Evolutionary conservation across 805 yeast genomes (phyloP).

Genomic region (Wickerhamiella azyma): DNA sequence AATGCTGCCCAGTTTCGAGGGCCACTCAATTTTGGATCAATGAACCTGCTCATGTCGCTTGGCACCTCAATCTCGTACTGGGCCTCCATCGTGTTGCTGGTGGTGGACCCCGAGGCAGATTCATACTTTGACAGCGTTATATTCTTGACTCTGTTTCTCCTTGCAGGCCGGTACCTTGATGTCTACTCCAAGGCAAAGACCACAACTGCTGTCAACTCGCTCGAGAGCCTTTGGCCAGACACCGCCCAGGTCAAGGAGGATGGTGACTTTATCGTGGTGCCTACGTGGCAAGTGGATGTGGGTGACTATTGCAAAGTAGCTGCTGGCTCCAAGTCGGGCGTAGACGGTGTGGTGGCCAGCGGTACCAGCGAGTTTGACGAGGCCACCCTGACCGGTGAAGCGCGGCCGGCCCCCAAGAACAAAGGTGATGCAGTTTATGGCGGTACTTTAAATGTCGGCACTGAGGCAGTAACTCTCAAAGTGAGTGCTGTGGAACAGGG

Average conservation of each 20-base stretch:
- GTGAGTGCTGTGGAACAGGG: conserved; percentile 3
- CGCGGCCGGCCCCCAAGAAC: conserved; percentile 39
- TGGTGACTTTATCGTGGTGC: conserved; percentile 13
- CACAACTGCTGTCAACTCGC: conserved; percentile 44
- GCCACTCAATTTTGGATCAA: conserved; percentile 58
- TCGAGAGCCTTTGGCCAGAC: conserved; percentile 39
- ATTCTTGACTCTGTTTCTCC: conserved; percentile 54
- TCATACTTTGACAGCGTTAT: conserved; percentile 72
- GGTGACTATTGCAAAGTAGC: conserved; percentile 55
- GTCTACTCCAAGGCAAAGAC: conserved; percentile 53
- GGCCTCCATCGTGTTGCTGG: conserved; percentile 47
- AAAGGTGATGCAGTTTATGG: conserved; percentile 58
- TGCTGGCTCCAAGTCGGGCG: conserved; percentile 41
- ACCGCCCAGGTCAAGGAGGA: conserved; percentile 30
- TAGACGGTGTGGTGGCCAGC: conserved; percentile 56
- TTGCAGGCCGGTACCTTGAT: conserved; percentile 59
- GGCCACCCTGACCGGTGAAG: conserved; percentile 81
- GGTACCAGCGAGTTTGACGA: conserved; percentile 82
- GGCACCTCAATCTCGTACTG: conserved; percentile 65
- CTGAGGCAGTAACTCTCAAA: conserved; percentile 28
- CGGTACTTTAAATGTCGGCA: conserved; percentile 57
- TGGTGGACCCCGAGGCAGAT: conserved; percentile 34
- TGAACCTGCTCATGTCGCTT: conserved; percentile 57
- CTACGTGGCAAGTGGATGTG: conserved; percentile 47
- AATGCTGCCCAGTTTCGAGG: conserved; percentile 29